Evolutionary conservation across 2,329 filamentous ascomycete genomes (phyloP).

Genomic region (Microdochium paspali): DNA sequence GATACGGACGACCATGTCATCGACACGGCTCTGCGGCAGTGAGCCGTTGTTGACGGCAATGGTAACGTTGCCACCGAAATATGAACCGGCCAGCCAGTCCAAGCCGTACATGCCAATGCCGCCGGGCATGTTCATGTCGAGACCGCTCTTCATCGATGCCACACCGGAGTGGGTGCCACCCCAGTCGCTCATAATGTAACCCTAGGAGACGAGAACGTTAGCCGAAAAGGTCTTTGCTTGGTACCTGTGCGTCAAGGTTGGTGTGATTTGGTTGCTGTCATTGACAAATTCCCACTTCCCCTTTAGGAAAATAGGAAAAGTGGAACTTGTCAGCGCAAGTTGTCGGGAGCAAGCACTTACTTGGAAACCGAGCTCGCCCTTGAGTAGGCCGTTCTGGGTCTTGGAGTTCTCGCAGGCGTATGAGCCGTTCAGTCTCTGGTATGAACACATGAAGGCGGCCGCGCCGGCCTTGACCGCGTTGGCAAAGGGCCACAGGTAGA

Average conservation of each 20-base stretch:
- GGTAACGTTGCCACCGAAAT: conserved; percentile 36
- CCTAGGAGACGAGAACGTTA: conserved; percentile 7
- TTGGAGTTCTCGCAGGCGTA: conserved; percentile 41
- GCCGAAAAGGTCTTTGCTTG: too few species aligned
- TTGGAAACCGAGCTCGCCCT: conserved; percentile 33
- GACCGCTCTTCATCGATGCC: conserved; percentile 30
- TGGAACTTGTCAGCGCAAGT: conserved; percentile 5
- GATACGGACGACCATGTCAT: conserved; percentile 43
- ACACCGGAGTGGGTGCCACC: conserved; percentile 30
- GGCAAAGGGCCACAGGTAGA: conserved; percentile 52
- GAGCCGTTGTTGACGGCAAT: conserved; percentile 37
- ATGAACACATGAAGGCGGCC: conserved; percentile 32
- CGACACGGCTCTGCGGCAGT: conserved; percentile 26
- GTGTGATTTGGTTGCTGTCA: not conserved
- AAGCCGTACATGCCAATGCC: conserved; percentile 22
- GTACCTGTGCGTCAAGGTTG: not conserved
- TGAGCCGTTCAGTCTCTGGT: conserved; percentile 35
- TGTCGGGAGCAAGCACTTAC: conserved; percentile 5
- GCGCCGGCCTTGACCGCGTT: conserved; percentile 18
- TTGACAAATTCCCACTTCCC: not conserved
- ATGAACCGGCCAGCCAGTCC: conserved; percentile 21
- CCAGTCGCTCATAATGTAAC: conserved; percentile 32
- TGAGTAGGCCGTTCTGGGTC: conserved; percentile 36
- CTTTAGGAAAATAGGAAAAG: conserved; percentile 2
- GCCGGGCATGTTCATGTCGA: conserved; percentile 45